phyloP scores from a whole-genome alignment of 192 early-diverging fungal species.

The Coemansia sp. region DNA sequence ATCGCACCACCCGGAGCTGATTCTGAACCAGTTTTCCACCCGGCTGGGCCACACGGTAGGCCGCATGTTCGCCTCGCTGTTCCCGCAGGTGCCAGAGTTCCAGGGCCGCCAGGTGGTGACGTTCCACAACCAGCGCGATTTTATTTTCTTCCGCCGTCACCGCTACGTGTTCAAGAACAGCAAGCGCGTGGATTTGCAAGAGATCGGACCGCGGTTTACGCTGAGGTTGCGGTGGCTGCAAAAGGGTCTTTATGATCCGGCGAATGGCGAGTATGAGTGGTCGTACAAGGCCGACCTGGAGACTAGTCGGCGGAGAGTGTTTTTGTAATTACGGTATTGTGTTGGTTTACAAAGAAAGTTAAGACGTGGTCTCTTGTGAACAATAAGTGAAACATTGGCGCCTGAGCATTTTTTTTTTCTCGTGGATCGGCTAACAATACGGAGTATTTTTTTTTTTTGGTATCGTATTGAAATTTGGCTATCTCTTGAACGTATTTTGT shows the following conservation, averaged over 20 bases:
- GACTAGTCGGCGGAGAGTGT: conserved; percentile 86
- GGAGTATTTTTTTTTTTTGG: too few species aligned
- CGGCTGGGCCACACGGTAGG: conserved; percentile 95
- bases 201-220: conserved; percentile 94
- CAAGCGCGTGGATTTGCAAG: conserved; percentile 84
- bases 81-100: conserved; percentile 98
- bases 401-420: too few species aligned
- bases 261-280: conserved; percentile 94
- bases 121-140: conserved; percentile 99
- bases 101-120: conserved; percentile 91
- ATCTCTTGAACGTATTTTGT: too few species aligned
- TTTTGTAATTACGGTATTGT: conserved; percentile 57
- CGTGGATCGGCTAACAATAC: too few species aligned
- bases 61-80: conserved; percentile 90
- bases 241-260: conserved; percentile 89
- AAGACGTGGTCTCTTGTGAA: background rate
- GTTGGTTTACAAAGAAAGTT: background rate
- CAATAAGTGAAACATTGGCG: too few species aligned
- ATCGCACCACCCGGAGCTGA: conserved; percentile 89
- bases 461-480: too few species aligned
- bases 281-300: conserved; percentile 89
- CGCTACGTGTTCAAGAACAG: conserved; percentile 88
- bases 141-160: conserved; percentile 97
- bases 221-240: conserved; percentile 92
- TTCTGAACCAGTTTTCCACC: conserved; percentile 97